These are phyloP conservation scores for Tetrapyrgos nigripes DNA, from an alignment of 1,284 basidiomycete genomes.

Conservation along the genomic window DNA sequence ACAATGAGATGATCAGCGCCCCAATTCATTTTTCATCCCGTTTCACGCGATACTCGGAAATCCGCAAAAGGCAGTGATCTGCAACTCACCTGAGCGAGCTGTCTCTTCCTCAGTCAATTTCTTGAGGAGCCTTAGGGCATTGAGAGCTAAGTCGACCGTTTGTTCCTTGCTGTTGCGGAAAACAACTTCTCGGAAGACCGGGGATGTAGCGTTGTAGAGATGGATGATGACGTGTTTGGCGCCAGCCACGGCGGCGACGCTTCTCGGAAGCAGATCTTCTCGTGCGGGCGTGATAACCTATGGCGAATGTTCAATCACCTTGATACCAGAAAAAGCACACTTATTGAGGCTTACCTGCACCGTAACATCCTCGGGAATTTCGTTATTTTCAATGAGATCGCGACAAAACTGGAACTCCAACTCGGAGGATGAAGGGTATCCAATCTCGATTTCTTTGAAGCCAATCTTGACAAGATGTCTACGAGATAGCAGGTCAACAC, in stretches of 20 bases:
- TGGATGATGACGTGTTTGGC: slow-evolving; percentile 88
- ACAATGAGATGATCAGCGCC: neutral
- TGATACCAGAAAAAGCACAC: neutral
- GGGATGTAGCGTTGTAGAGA: slow-evolving; percentile 92
- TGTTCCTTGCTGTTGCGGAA: slow-evolving; percentile 85
- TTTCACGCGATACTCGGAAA: neutral
- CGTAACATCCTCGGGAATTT: slow-evolving; percentile 88
- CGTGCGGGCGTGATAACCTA: slow-evolving; percentile 87
- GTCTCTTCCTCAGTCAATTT: slow-evolving; percentile 78
- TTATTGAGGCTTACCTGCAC: slow-evolving; percentile 69
- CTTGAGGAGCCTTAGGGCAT: slow-evolving; percentile 81
- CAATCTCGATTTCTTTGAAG: slow-evolving; percentile 91
- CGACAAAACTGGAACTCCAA: slow-evolving; percentile 89
- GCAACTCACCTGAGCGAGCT: slow-evolving; percentile 43
- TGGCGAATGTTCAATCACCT: slow-evolving; percentile 17
- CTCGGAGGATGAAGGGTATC: slow-evolving; percentile 88
- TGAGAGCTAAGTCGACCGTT: slow-evolving; percentile 80
- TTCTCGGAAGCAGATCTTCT: slow-evolving; percentile 83
- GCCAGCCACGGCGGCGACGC: slow-evolving; percentile 84
- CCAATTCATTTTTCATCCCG: too few species aligned
- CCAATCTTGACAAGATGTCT: slow-evolving; percentile 75
- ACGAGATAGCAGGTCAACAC: neutral
- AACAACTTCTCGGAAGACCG: slow-evolving; percentile 87
- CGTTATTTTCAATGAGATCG: slow-evolving; percentile 72
- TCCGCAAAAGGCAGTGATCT: slow-evolving; percentile 31